Evolutionary conservation across 2,329 filamentous ascomycete species (phyloP), one percentile per base, ranked within the genome.

Genomic region (Ophiostoma montium): DNA sequence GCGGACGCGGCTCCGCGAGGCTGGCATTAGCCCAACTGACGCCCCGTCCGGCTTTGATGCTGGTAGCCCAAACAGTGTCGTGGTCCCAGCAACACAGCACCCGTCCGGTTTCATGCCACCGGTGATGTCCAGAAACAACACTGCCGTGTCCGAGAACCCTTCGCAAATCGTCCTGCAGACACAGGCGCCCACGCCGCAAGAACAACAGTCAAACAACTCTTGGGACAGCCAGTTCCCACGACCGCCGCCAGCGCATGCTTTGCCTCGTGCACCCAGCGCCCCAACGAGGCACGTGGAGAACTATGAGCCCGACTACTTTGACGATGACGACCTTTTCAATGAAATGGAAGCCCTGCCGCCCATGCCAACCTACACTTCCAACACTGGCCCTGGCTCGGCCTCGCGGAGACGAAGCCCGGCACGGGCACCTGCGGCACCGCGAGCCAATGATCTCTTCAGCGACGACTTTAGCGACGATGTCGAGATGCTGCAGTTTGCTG

Each of bases 111-210:
- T 53, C n/a, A 59, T 60, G 3, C 57, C 59, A 13, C 52, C 55
- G 5, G 58, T 57, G 19, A 60, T 59, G 10, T 62, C 65, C 5
- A 60, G 58, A 41, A 63, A 66, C n/a, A 59, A 56, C 9, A 59
- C 61, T 3, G 32, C 60, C 12, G 56, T 57, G 15, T 57, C 60
- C 1, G 61, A 64, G 35, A 60, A 60, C 23, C 63, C 62, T 12
- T 68, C 70, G 1, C 70, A 78, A 52, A 64, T 75, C 16, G 67
- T 76, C 18, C 65, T 69, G 18, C 73, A 76, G 56, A 76, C 74
- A 1, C 74, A 76, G 49, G 1, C 73, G 3, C 48, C 54, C 1
- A 30, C 42, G 15, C 47, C 47, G 6, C 35, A 19, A 31, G 35
- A 45, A 12, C 39, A 7, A 19, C 10, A 2, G 9, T 46, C 21